Evolutionary conservation across 225 moss, liverwort and hornwort genomes (phyloP).

Genomic region (Pseudisothecium myosuroides): DNA sequence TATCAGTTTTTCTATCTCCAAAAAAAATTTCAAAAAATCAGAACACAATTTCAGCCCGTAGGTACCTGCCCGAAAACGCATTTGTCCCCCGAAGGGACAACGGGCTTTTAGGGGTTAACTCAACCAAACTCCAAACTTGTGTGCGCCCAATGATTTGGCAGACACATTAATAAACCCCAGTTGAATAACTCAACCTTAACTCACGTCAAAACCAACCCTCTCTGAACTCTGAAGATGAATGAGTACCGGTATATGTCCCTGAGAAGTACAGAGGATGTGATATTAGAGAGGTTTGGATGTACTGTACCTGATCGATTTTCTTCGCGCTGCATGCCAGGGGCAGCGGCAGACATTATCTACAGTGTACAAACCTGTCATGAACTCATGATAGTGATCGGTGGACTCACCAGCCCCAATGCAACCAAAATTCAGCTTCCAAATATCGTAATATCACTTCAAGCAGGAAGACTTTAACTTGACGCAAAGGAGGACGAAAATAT

Average conservation of each 20-base stretch:
- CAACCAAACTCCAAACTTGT: too few species aligned
- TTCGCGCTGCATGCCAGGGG: neutral
- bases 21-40: too few species aligned
- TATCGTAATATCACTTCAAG: neutral
- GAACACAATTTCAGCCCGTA: too few species aligned
- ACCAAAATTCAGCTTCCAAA: neutral
- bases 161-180: neutral
- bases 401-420: neutral
- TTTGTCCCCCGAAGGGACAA: too few species aligned
- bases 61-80: too few species aligned
- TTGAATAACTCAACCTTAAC: neutral
- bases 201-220: neutral
- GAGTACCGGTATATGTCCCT: neutral
- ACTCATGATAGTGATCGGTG: neutral
- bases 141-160: neutral
- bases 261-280: neutral
- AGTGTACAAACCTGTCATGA: too few species aligned
- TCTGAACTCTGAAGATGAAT: neutral
- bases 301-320: neutral
- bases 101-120: too few species aligned
- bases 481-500: neutral
- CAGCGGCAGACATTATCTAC: neutral
- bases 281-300: neutral
- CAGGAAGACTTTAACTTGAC: neutral
- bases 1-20: too few species aligned